These are phyloP conservation scores for Jasminum sambac DNA, from an alignment of 257 asterid species.

Conservation along the genomic window DNA sequence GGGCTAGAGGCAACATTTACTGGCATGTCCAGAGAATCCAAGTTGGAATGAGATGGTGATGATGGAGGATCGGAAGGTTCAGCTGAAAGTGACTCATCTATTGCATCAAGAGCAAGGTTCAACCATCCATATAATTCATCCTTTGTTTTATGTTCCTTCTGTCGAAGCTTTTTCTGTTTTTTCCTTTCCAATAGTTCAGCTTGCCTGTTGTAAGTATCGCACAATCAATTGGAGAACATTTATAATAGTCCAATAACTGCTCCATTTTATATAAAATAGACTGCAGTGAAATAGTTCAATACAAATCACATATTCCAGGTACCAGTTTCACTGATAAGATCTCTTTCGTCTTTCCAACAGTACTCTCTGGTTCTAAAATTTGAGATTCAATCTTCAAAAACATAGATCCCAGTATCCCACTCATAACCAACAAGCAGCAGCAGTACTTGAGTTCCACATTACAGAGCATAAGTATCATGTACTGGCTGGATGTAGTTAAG, in stretches of 20 bases:
- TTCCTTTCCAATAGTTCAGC: constrained; percentile 66
- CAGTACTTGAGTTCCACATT: neutral
- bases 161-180: constrained; percentile 77
- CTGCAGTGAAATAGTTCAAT: neutral
- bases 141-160: constrained; percentile 73
- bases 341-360: neutral
- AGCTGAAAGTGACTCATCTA: constrained; percentile 41
- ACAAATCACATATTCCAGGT: neutral
- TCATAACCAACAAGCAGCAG: neutral
- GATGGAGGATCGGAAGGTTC: constrained; percentile 47
- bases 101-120: constrained; percentile 34
- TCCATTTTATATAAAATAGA: neutral
- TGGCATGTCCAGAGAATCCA: constrained; percentile 37
- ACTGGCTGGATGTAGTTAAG: neutral
- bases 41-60: constrained; percentile 38
- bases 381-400: neutral
- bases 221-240: constrained; percentile 14
- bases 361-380: neutral
- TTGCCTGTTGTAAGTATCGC: constrained; percentile 42
- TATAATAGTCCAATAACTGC: neutral
- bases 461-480: neutral
- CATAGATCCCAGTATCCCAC: neutral
- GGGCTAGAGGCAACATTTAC: constrained; percentile 32
- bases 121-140: constrained; percentile 43
- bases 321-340: neutral